Evolutionary conservation across 1,284 basidiomycete species (phyloP).

Genomic region (Rugiboletus extremiorientalis): DNA sequence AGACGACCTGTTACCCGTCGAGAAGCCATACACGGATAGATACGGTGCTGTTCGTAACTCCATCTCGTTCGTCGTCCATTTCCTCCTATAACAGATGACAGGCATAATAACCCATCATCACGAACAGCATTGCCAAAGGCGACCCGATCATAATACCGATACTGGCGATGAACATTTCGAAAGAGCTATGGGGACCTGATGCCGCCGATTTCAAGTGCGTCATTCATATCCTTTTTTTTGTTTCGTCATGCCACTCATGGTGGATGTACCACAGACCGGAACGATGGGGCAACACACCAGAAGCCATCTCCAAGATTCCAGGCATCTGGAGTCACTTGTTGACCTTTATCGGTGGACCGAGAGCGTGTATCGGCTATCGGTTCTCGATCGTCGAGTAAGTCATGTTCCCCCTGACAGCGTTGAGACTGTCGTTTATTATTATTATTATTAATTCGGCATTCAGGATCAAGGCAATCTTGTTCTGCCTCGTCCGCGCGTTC

Average conservation of each 20-base stretch:
- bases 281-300: slow-evolving; percentile 53
- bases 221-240: background rate
- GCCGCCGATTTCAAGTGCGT: slow-evolving; percentile 33
- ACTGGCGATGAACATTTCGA: slow-evolving; percentile 39
- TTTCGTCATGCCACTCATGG: background rate
- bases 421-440: no score
- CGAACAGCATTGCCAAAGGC: slow-evolving; percentile 37
- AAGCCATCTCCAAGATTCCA: slow-evolving; percentile 46
- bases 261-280: slow-evolving; percentile 43
- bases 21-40: slow-evolving; percentile 41
- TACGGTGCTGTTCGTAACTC: slow-evolving; percentile 38
- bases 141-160: slow-evolving; percentile 41
- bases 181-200: slow-evolving; percentile 48
- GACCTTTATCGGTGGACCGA: slow-evolving; percentile 60
- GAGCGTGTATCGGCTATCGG: slow-evolving; percentile 67
- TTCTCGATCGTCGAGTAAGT: slow-evolving; percentile 66
- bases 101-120: background rate
- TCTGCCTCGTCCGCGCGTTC: slow-evolving; percentile 55
- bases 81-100: no score
- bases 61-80: slow-evolving; percentile 14
- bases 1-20: slow-evolving; percentile 61
- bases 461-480: slow-evolving; percentile 60
- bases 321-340: slow-evolving; percentile 60
- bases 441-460: no score
- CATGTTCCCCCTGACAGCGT: background rate